phyloP scores from a whole-genome alignment of 140 eudicot species.

The Eryngium alpinum region DNA sequence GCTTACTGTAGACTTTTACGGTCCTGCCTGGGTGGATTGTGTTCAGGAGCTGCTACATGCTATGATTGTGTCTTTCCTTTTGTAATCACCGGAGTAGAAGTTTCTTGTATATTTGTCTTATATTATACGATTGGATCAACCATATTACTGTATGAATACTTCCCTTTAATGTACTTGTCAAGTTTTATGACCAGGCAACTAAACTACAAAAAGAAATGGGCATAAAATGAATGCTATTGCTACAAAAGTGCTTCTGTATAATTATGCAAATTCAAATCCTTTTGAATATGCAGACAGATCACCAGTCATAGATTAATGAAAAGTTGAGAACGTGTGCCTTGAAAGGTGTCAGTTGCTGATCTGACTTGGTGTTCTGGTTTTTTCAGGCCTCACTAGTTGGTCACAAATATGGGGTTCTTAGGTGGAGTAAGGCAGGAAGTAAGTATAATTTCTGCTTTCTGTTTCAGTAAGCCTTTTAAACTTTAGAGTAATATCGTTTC shows the following conservation, averaged over 20 bases:
- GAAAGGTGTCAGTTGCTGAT: neutral
- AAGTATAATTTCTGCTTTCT: conserved; percentile 26
- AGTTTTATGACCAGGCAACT: too few species aligned
- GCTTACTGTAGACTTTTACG: neutral
- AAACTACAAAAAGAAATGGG: too few species aligned
- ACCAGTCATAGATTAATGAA: neutral
- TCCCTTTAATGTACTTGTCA: neutral
- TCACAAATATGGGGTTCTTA: conserved; percentile 86
- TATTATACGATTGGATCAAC: too few species aligned
- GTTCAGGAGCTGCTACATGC: neutral
- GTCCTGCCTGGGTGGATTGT: neutral
- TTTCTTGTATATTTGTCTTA: too few species aligned
- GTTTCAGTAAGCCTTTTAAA: neutral
- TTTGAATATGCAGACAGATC: neutral
- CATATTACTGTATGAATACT: neutral
- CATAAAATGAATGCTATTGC: neutral
- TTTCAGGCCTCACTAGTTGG: conserved; percentile 96
- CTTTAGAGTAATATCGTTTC: neutral
- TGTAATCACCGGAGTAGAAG: neutral
- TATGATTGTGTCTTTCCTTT: neutral
- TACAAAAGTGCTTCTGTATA: neutral
- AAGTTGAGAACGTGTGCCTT: neutral
- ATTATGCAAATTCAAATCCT: neutral
- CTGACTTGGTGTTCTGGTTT: neutral
- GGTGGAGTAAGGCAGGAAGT: conserved; percentile 98